These are phyloP conservation scores for Phytophthora pini DNA, from an alignment of 352 stramenopile genomes.

Conservation along the genomic window DNA sequence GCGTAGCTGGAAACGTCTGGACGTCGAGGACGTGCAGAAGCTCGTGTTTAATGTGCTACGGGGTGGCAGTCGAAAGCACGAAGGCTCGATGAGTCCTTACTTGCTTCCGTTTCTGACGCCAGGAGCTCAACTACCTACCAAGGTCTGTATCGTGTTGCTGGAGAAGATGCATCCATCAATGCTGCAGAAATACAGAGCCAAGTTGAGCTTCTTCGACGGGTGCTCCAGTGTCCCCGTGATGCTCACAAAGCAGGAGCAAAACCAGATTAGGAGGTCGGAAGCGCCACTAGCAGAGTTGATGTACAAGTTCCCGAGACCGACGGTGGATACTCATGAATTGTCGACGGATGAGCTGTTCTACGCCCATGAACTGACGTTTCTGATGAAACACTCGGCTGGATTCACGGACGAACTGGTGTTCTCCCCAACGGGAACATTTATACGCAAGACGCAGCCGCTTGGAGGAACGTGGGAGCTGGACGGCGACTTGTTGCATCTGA, in stretches of 20 bases:
- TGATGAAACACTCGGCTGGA: conserved; percentile 76
- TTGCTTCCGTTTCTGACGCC: conserved; percentile 61
- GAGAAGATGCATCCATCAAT: conserved; percentile 73
- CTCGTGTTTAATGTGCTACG: conserved; percentile 61
- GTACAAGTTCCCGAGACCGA: conserved; percentile 72
- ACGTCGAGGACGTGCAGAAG: conserved; percentile 69
- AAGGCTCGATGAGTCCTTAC: conserved; percentile 50
- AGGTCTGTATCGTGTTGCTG: conserved; percentile 79
- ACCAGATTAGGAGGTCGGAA: conserved; percentile 58
- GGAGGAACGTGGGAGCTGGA: conserved; percentile 82
- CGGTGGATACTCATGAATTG: conserved; percentile 66
- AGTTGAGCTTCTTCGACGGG: conserved; percentile 73
- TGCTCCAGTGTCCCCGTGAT: conserved; percentile 76
- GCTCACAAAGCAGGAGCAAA: conserved; percentile 58
- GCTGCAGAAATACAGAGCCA: conserved; percentile 70
- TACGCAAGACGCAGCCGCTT: conserved; percentile 68
- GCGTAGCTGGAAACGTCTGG: conserved; percentile 49
- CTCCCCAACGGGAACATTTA: conserved; percentile 61
- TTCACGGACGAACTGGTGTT: conserved; percentile 84
- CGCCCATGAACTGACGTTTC: conserved; percentile 80
- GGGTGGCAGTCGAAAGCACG: conserved; percentile 20
- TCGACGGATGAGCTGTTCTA: conserved; percentile 73
- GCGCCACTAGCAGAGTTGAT: conserved; percentile 67
- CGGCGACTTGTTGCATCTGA: conserved; percentile 82
- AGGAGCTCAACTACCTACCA: conserved; percentile 50